These are phyloP conservation scores for Nakaseomyces kungkrabaensis DNA, from an alignment of 1,139 yeast genomes.

Conservation along the genomic window DNA sequence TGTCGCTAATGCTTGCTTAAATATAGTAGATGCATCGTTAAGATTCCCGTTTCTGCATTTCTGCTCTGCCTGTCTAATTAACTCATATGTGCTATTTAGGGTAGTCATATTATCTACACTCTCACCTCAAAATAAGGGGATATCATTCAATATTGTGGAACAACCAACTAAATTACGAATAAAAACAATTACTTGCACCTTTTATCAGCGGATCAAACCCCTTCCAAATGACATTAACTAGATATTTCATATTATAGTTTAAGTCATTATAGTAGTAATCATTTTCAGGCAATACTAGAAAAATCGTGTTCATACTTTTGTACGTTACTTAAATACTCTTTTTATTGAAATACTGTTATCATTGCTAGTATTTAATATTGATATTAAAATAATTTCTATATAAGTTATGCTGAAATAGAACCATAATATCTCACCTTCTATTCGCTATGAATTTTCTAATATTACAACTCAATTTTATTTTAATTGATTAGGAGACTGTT, in stretches of 20 bases:
- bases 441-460: not conserved
- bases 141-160: too few relatives aligned
- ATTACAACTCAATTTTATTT: constrained; percentile 8
- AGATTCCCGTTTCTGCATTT: constrained; percentile 14
- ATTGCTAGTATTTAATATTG: not conserved
- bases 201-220: too few relatives aligned
- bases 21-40: constrained; percentile 11
- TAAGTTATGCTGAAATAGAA: too few relatives aligned
- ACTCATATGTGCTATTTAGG: not conserved
- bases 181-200: too few relatives aligned
- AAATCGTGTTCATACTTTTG: not conserved
- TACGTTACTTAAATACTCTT: not conserved
- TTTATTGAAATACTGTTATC: not conserved
- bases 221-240: too few relatives aligned
- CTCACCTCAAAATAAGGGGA: not conserved
- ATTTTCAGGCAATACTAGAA: too few relatives aligned
- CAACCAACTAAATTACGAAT: too few relatives aligned
- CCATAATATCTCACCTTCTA: too few relatives aligned
- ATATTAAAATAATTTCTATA: not conserved
- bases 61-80: constrained; percentile 22
- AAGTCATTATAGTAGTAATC: too few relatives aligned
- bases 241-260: too few relatives aligned
- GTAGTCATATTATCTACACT: not conserved
- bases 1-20: constrained; percentile 11
- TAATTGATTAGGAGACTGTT: too few relatives aligned